phyloP scores from a whole-genome alignment of 2,329 filamentous ascomycete genomes.

The Aschersonia sp. region DNA sequence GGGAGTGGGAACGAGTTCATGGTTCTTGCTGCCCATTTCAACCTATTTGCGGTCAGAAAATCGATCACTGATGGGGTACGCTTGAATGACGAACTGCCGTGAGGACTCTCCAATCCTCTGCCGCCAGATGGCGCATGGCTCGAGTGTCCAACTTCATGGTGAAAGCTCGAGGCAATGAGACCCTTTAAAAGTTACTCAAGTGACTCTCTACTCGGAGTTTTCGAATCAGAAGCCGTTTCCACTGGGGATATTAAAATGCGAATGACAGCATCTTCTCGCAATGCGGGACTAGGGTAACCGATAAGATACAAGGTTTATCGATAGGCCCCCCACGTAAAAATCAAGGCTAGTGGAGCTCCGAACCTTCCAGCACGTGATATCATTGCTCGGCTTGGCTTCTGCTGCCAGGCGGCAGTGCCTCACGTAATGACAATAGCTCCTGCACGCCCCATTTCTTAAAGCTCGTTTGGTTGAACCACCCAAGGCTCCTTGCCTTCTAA shows the following conservation, averaged over 20 bases:
- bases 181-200: too few relatives aligned
- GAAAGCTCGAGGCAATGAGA: not conserved
- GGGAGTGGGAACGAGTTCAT: slow-evolving; percentile 87
- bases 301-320: not conserved
- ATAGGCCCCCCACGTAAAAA: not conserved
- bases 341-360: too few relatives aligned
- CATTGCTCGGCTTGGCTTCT: slow-evolving; percentile 2
- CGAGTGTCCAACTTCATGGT: slow-evolving; percentile 90
- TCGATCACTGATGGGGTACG: not conserved
- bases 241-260: too few relatives aligned
- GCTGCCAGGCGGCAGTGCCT: slow-evolving; percentile 26
- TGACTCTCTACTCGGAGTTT: too few relatives aligned
- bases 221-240: too few relatives aligned
- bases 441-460: slow-evolving; percentile 9
- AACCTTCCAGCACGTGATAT: slow-evolving; percentile 13
- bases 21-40: slow-evolving; percentile 88
- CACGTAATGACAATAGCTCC: slow-evolving; percentile 29
- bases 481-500: not conserved
- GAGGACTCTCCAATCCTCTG: slow-evolving; percentile 91
- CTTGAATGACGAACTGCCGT: slow-evolving; percentile 54
- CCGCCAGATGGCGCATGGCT: slow-evolving; percentile 78
- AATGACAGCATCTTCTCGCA: too few relatives aligned
- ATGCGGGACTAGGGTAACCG: too few relatives aligned
- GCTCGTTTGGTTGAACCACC: not conserved
- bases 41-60: slow-evolving; percentile 38